Evolutionary conservation across 169 alveolate genomes (phyloP).

Genomic region (Plasmodium gonderi): DNA sequence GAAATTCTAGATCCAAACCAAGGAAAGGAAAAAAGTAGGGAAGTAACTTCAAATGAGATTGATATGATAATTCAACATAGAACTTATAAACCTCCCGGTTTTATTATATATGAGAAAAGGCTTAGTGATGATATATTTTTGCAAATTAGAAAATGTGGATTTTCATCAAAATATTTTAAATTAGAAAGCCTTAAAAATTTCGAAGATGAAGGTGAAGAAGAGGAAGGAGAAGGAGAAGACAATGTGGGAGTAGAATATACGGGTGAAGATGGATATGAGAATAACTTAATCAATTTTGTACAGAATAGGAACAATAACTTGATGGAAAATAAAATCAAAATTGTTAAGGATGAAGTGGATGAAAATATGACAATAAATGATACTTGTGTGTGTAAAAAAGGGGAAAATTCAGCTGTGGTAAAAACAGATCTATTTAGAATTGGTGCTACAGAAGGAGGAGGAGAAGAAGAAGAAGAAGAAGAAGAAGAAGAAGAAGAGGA

Average conservation of each 20-base stretch:
- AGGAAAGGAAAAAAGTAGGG: neutral
- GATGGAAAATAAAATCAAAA: neutral
- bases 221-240: neutral
- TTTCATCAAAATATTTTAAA: conserved; percentile 54
- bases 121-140: conserved; percentile 58
- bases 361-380: too few relatives aligned
- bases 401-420: too few relatives aligned
- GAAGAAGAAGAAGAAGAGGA: too few relatives aligned
- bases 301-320: neutral
- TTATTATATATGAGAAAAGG: conserved; percentile 49
- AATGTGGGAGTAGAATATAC: neutral
- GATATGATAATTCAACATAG: neutral
- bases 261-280: neutral
- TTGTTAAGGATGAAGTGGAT: too few relatives aligned
- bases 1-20: neutral
- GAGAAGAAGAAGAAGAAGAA: too few relatives aligned
- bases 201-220: neutral
- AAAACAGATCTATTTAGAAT: too few relatives aligned
- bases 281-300: neutral
- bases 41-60: neutral
- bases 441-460: too few relatives aligned
- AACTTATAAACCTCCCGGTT: conserved; percentile 66
- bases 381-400: too few relatives aligned
- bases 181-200: neutral
- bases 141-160: conserved; percentile 69